These are phyloP conservation scores for Calophaca sinica DNA, from an alignment of 306 rosid species.

Conservation along the genomic window DNA sequence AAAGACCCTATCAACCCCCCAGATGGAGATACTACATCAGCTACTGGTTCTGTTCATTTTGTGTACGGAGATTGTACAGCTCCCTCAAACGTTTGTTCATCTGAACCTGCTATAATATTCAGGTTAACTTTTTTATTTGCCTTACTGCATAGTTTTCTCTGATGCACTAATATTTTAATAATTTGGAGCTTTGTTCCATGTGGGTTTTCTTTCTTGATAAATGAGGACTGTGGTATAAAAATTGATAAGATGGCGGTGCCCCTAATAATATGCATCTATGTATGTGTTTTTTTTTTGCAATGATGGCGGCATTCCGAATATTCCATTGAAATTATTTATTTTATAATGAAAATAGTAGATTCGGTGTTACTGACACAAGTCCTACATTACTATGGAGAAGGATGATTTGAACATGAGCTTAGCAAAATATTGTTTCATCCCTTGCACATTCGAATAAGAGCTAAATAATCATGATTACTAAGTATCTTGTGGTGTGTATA, in stretches of 20 bases:
- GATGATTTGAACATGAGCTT: too few relatives aligned
- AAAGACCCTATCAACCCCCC: slow-evolving; percentile 58
- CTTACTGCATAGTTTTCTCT: slow-evolving; percentile 26
- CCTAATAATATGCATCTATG: too few relatives aligned
- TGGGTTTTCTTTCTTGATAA: slow-evolving; percentile 10
- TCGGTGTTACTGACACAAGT: too few relatives aligned
- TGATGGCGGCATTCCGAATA: too few relatives aligned
- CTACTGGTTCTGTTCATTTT: slow-evolving; percentile 80
- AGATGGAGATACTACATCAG: slow-evolving; percentile 56
- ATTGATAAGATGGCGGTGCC: neutral
- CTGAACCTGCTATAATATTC: slow-evolving; percentile 76
- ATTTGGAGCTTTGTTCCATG: slow-evolving; percentile 12
- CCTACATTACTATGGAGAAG: too few relatives aligned
- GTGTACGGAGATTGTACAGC: slow-evolving; percentile 91
- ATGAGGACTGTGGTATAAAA: neutral
- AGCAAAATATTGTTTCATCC: too few relatives aligned
- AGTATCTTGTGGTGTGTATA: too few relatives aligned
- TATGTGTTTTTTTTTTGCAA: too few relatives aligned
- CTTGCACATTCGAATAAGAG: too few relatives aligned
- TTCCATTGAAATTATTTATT: too few relatives aligned
- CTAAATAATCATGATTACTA: too few relatives aligned
- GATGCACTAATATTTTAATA: slow-evolving; percentile 20
- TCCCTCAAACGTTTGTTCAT: slow-evolving; percentile 61
- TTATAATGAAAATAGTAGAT: too few relatives aligned
- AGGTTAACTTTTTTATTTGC: slow-evolving; percentile 56